Evolutionary conservation across 176 grass and related monocot genomes (phyloP).

Genomic region (Metroxylon sagu): DNA sequence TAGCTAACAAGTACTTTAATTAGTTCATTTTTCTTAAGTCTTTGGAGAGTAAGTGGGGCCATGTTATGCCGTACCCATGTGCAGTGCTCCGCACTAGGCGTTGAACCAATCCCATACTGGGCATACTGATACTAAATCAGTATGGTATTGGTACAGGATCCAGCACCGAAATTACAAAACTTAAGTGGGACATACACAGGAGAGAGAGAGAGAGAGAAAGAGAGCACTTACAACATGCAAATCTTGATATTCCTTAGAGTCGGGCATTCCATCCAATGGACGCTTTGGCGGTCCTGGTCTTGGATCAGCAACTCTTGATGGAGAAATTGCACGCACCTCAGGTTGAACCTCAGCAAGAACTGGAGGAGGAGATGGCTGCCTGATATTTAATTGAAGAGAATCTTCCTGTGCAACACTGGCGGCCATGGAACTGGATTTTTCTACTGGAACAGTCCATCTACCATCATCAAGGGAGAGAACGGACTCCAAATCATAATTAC

Average conservation of each 20-base stretch:
- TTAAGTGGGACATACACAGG: no score
- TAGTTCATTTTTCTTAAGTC: no score
- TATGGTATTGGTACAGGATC: no score
- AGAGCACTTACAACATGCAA: constrained; percentile 84
- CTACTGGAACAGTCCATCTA: constrained; percentile 54
- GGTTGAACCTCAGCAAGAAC: constrained; percentile 69
- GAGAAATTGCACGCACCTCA: constrained; percentile 51
- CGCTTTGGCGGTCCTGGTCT: constrained; percentile 49
- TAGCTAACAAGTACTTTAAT: no score
- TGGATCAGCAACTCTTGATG: constrained; percentile 82
- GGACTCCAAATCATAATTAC: constrained; percentile 68
- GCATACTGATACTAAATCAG: no score
- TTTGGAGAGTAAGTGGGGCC: no score
- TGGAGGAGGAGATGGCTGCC: constrained; percentile 84
- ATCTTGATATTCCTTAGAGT: constrained; percentile 58
- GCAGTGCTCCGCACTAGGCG: no score
- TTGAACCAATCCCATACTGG: no score
- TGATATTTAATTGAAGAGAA: constrained; percentile 55
- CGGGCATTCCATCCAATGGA: not conserved
- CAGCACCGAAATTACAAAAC: no score
- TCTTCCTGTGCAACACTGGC: constrained; percentile 48
- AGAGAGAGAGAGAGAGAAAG: constrained; percentile 13
- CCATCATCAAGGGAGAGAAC: constrained; percentile 99
- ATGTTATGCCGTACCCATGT: no score
- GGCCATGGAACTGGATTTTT: constrained; percentile 32